A percentile compares a stretch with the other conserved stretches of the same genome.
phyloP scores from a whole-genome alignment of 2,329 filamentous ascomycete genomes.

The Cercospora sojina region DNA sequence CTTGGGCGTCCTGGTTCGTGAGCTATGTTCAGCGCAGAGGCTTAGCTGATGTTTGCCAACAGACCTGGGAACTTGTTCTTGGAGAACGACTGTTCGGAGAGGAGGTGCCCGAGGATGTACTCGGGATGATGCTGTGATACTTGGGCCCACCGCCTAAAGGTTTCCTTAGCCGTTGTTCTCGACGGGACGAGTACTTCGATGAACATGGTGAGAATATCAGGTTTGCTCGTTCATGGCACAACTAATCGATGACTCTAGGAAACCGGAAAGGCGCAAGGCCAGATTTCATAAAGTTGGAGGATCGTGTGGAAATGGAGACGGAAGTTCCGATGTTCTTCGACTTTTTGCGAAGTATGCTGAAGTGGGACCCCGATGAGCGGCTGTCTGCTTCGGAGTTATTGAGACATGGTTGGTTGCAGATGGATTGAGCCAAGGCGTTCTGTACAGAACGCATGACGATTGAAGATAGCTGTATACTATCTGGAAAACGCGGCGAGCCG shows the following conservation, averaged over 20 bases:
- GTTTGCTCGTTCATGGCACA: neutral
- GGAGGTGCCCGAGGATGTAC: neutral
- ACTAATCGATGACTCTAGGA: neutral
- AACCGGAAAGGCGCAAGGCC: neutral
- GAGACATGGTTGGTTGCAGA: slow-evolving; percentile 10
- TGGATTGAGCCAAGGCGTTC: neutral
- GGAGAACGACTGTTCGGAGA: neutral
- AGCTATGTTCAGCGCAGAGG: neutral
- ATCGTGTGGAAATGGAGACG: slow-evolving; percentile 3
- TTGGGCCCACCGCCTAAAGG: neutral
- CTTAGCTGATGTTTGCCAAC: neutral
- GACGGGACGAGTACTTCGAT: neutral
- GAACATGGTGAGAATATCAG: neutral
- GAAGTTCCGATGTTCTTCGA: neutral
- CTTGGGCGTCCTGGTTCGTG: slow-evolving; percentile 22
- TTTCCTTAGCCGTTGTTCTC: neutral
- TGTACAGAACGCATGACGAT: too few species aligned
- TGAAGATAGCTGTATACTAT: too few species aligned
- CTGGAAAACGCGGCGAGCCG: too few species aligned
- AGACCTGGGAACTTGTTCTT: slow-evolving; percentile 4
- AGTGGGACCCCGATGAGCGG: slow-evolving; percentile 12
- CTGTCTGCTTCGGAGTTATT: slow-evolving; percentile 11
- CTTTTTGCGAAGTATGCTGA: slow-evolving; percentile 14
- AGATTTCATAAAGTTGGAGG: slow-evolving; percentile 1
- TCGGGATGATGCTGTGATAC: neutral